A percentile compares a stretch with the other conserved stretches of the same genome.
phyloP scores from a whole-genome alignment of 495 filamentous ascomycete genomes.

The Jackrogersella multiformis region DNA sequence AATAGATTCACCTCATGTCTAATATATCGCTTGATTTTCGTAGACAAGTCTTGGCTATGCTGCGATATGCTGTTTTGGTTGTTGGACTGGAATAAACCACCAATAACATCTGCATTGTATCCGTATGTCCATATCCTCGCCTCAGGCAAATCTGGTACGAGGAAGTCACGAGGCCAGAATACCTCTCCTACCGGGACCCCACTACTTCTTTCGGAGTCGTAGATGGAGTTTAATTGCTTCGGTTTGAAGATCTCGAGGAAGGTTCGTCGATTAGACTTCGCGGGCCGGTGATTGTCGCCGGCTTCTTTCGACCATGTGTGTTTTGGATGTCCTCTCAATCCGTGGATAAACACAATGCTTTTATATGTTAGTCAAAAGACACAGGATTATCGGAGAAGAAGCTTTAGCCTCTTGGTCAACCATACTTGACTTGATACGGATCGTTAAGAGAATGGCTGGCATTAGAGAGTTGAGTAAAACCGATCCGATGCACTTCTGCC shows the following conservation, averaged over 20 bases:
- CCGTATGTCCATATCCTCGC: conserved; percentile 55
- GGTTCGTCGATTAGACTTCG: not conserved
- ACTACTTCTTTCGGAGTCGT: not conserved
- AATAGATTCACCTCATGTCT: not conserved
- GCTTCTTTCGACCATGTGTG: not conserved
- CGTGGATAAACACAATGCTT: not conserved
- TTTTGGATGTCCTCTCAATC: not conserved
- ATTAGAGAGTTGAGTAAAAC: not conserved
- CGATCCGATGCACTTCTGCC: not conserved
- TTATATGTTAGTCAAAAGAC: not conserved
- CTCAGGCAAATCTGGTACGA: conserved; percentile 48
- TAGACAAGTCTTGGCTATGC: conserved; percentile 40
- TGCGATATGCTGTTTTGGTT: conserved; percentile 52
- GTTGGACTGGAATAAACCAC: conserved; percentile 46
- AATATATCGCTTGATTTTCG: not conserved
- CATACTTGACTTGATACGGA: not conserved
- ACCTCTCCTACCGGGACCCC: not conserved
- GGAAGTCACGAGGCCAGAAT: conserved; percentile 52
- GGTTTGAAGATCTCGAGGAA: not conserved
- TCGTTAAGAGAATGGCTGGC: not conserved
- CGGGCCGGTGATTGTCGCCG: not conserved
- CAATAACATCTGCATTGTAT: conserved; percentile 54
- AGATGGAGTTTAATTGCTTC: not conserved
- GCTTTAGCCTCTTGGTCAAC: not conserved
- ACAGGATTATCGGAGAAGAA: too few relatives aligned